Percentiles rank a stretch among this genome's conserved stretches.
Evolutionary conservation across 148 eudicot genomes (phyloP).

Genomic region (Rhododendron henanense): DNA sequence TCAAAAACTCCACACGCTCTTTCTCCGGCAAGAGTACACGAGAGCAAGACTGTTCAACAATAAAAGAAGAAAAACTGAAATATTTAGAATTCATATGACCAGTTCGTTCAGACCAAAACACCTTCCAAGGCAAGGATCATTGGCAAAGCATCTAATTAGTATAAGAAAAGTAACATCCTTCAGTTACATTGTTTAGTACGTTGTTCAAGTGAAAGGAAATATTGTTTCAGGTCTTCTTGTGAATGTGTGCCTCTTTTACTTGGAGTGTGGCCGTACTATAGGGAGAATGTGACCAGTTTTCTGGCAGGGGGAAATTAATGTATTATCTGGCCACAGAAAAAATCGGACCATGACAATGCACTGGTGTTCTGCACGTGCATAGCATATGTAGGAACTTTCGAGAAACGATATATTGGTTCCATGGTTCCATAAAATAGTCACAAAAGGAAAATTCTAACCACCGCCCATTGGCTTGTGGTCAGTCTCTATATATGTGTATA

Average conservation of each 20-base stretch:
- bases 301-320: not conserved
- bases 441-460: not conserved
- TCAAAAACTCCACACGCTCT: slow-evolving; percentile 42
- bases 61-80: not conserved
- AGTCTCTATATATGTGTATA: not conserved
- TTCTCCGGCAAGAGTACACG: slow-evolving; percentile 63
- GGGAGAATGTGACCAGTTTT: not conserved
- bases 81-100: slow-evolving; percentile 7
- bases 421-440: not conserved
- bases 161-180: not conserved
- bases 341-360: not conserved
- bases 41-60: slow-evolving; percentile 60
- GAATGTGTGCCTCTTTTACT: not conserved
- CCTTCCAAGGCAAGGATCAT: not conserved
- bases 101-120: not conserved
- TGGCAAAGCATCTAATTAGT: not conserved
- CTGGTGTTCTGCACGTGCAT: not conserved
- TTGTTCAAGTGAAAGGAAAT: not conserved
- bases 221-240: not conserved
- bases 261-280: not conserved
- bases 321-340: not conserved
- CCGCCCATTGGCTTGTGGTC: not conserved
- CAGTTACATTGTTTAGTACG: not conserved
- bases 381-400: not conserved
- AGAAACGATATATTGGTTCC: not conserved